Conservation (phyloP, 1,139 yeast genomes). For the Pichia sp. region DNA sequence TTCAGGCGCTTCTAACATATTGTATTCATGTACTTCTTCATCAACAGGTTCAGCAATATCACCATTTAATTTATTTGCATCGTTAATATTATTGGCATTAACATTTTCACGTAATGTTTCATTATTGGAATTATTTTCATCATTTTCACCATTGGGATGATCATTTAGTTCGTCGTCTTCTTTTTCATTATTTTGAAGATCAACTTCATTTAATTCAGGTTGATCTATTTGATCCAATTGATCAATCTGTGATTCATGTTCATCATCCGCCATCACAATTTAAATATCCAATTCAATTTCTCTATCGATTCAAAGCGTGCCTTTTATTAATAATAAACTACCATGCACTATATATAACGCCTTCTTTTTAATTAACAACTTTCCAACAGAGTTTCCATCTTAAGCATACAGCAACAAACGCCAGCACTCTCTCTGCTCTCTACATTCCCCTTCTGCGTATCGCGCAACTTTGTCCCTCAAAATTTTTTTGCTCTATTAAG, state of each 20-base stretch:
- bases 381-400: too few relatives aligned
- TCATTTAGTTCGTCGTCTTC: background rate
- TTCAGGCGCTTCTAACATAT: background rate
- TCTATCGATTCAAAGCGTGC: too few relatives aligned
- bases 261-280: background rate
- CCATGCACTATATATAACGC: too few relatives aligned
- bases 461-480: too few relatives aligned
- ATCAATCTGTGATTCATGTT: background rate
- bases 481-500: too few relatives aligned
- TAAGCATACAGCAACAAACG: too few relatives aligned
- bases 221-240: background rate
- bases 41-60: background rate
- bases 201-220: background rate
- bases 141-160: background rate
- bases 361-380: too few relatives aligned
- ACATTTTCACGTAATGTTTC: background rate
- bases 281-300: too few relatives aligned
- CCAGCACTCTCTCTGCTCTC: too few relatives aligned
- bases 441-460: too few relatives aligned
- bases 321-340: too few relatives aligned
- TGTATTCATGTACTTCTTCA: background rate
- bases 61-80: background rate
- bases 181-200: background rate
- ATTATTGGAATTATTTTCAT: background rate
- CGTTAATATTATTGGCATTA: background rate